phyloP scores from a whole-genome alignment of 768 basidiomycete genomes.

The Kondoa malvinella region DNA sequence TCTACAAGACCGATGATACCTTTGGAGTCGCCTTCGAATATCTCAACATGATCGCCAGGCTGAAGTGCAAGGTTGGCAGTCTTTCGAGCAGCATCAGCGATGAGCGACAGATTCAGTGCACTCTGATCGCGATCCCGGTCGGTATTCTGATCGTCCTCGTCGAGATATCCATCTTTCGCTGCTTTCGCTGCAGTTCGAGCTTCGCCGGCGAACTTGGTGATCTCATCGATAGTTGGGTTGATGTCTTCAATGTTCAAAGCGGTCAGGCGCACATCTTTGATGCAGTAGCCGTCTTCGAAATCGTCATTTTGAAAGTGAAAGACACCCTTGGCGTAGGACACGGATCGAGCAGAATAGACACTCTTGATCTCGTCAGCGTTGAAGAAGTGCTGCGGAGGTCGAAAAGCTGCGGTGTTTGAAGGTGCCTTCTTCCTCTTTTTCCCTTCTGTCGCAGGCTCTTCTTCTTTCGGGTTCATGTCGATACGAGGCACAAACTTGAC shows the following conservation, averaged over 20 bases:
- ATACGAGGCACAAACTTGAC: slow-evolving; percentile 94
- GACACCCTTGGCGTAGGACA: slow-evolving; percentile 42
- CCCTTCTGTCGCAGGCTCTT: slow-evolving; percentile 26
- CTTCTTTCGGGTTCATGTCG: slow-evolving; percentile 80
- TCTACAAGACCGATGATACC: slow-evolving; percentile 86
- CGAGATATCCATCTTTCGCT: neutral
- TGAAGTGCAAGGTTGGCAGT: slow-evolving; percentile 86
- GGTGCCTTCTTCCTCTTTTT: slow-evolving; percentile 32
- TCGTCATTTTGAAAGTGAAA: slow-evolving; percentile 86
- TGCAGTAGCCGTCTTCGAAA: slow-evolving; percentile 83
- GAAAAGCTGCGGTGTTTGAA: slow-evolving; percentile 45
- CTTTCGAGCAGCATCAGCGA: slow-evolving; percentile 79
- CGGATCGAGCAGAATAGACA: slow-evolving; percentile 60
- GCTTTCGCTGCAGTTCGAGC: slow-evolving; percentile 1
- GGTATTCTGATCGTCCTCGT: slow-evolving; percentile 1
- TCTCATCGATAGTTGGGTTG: slow-evolving; percentile 88
- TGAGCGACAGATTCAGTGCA: slow-evolving; percentile 66
- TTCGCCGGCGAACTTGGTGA: slow-evolving; percentile 57
- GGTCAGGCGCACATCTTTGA: slow-evolving; percentile 80
- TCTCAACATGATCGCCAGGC: slow-evolving; percentile 92
- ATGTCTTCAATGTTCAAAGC: slow-evolving; percentile 69
- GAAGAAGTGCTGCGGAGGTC: slow-evolving; percentile 83
- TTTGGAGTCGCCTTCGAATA: slow-evolving; percentile 89
- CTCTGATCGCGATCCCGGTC: slow-evolving; percentile 32
- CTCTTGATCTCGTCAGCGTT: slow-evolving; percentile 80